Evolutionary conservation across 169 alveolate species (phyloP), one percentile per base, ranked within the genome.

Genomic region (Plasmodium vivax): DNA sequence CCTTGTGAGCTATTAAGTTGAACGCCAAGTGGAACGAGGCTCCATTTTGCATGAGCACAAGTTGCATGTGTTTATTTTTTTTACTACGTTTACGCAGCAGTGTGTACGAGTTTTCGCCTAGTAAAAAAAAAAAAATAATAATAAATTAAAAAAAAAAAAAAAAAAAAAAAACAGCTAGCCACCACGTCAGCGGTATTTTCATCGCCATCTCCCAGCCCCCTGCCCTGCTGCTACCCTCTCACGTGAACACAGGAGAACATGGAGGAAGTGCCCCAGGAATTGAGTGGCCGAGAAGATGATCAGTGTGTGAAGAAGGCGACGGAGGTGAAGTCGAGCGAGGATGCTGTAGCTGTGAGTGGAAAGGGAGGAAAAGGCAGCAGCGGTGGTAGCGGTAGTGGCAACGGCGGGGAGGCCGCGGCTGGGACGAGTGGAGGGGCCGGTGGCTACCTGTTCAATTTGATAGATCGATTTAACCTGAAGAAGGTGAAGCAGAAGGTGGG

Each of bases 391-490:
- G 30, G 6, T 16, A 32, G 47, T 16, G 9, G 71, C 8, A 14
- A 16, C 5, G 19, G 30, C 14, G 80, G 47, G 1, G 36, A 23
- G 10, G 19, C 56, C 41, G 47, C 36, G 16, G 14, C 19, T 19
- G 51, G 36, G 34, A 56, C 80, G 1, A 36, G 72, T 32, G 51
- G 62, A 16, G 43, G 74, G 38, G 83, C 80, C 27, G 77, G 83
- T 5, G 82, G 84, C 2, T 90, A 90, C 74, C 45, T 90, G 36
- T 90, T 79, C 54, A 90, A 58, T 81, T 62, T 79, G 74, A 43
- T 90, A 80, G 90, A 81, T 38, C 90, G 90, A 56, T 90, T 90
- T 62, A 90, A 72, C 72, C 82, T 80, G 19, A 90, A 72, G 27
- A 90, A 90, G 51, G 34, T 27, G 1, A 80, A 90, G 36, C 36